Conservation (phyloP, 306 rosid species). For the Psophocarpus tetragonolobus region DNA sequence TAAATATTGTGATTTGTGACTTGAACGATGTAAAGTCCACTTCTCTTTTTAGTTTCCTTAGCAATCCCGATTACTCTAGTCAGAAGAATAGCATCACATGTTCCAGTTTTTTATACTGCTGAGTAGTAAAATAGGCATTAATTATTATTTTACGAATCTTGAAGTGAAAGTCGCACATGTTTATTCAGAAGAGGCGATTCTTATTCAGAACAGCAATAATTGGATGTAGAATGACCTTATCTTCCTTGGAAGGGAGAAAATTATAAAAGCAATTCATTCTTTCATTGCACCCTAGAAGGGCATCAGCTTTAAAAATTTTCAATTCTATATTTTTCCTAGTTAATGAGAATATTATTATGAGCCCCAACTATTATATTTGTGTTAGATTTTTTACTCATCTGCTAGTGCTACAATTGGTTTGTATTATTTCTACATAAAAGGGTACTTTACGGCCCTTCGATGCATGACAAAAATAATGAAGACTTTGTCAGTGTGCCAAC, state of each 20-base stretch:
- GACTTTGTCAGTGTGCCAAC: conserved; percentile 27
- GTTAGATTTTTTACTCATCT: neutral
- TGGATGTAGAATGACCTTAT: conserved; percentile 14
- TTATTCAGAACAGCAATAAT: conserved; percentile 20
- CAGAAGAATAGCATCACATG: conserved; percentile 40
- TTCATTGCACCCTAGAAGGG: neutral
- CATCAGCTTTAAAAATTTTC: neutral
- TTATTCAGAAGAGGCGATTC: conserved; percentile 20
- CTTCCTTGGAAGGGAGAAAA: conserved; percentile 8
- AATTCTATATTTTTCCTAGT: neutral
- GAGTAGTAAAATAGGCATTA: conserved; percentile 35
- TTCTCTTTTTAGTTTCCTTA: neutral
- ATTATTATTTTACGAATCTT: conserved; percentile 37
- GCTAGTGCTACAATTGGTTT: conserved; percentile 8
- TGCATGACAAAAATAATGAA: conserved; percentile 21
- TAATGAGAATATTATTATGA: neutral
- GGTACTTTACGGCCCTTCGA: conserved; percentile 12
- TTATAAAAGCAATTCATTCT: neutral
- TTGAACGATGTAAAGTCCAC: conserved; percentile 9
- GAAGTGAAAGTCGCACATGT: conserved; percentile 43
- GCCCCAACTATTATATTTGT: neutral
- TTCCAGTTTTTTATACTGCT: conserved; percentile 17
- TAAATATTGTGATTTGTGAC: conserved; percentile 21
- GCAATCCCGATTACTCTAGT: conserved; percentile 12
- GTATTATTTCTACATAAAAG: conserved; percentile 18